Base-by-base conservation (phyloP, 805 yeast species). In the Naumovozyma dairenensis region DNA sequence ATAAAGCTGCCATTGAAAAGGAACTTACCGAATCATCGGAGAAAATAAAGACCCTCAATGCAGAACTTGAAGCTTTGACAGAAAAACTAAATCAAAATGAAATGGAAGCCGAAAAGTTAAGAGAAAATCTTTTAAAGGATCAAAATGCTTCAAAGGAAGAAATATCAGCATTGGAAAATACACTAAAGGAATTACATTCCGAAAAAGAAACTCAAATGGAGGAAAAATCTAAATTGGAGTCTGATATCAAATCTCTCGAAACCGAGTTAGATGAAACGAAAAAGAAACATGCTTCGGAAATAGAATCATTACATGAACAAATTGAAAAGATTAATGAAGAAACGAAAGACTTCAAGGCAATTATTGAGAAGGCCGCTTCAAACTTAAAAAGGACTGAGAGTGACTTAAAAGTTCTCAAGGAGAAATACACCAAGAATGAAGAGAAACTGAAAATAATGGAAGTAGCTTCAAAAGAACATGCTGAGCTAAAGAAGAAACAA, bases 231-330 rank as follows among this genome's bases (percentile, higher is more conserved):
- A 6, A 20, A 20, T 7, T 20, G 22, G 9, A 20, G 6, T 24
- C 21, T 8, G 18, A 33, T 18, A 14, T 25, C 5, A 42, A 36
- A 14, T 29, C 24, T n/a, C 24, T 43, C 21, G 31, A 34, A 18
- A 13, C 28, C 7, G 32, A 38, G 21, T 28, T 39, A 13, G 31
- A 20, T 3, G 10, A 28, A 16, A 18, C 28, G 16, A 34, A 37
- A 32, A 29, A 33, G 5, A 25, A 37, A 30, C 33, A 29, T 16
- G 27, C 17, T 12, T 15, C 13, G 15, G 32, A 32, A 16, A 20
- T 26, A 12, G 32, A 25, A 10, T 22, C 31, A 19, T 25, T 40
- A 16, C 31, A 40, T 17, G 39, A 35, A 27, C 39, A 40, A 25
- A 38, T 34, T 2, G 34, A 34, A n/a, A 24, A 16, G n/a, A 14